These are phyloP conservation scores for Myxozyma nipponensis DNA, from an alignment of 805 yeast genomes.

Conservation along the genomic window DNA sequence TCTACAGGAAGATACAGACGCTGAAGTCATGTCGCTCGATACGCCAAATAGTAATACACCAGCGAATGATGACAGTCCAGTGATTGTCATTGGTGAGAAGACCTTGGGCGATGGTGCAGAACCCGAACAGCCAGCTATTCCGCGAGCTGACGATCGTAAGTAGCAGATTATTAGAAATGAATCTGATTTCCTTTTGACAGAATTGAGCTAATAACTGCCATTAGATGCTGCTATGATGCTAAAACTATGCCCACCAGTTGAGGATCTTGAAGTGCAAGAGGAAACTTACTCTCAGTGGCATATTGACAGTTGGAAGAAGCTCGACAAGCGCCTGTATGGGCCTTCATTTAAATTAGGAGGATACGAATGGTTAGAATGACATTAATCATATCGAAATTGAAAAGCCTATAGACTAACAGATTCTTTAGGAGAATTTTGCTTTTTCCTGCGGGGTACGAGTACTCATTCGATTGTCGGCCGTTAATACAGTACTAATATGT, in stretches of 20 bases:
- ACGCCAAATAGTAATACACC: constrained; percentile 11
- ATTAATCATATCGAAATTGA: neutral
- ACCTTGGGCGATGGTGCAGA: neutral
- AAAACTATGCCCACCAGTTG: constrained; percentile 22
- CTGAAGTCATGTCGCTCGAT: constrained; percentile 20
- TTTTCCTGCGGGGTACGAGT: constrained; percentile 62
- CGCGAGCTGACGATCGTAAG: constrained; percentile 13
- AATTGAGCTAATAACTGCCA: neutral
- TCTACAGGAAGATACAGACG: constrained; percentile 21
- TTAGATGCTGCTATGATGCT: constrained; percentile 19
- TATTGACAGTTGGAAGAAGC: constrained; percentile 39
- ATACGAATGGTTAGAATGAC: constrained; percentile 30
- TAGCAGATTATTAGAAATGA: neutral
- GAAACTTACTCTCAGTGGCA: constrained; percentile 36
- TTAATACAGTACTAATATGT: neutral
- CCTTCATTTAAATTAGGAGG: constrained; percentile 35
- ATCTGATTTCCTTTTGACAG: constrained; percentile 1
- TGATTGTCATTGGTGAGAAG: neutral
- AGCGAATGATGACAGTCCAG: constrained; percentile 5
- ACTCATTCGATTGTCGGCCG: constrained; percentile 1
- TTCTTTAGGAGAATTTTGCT: constrained; percentile 49
- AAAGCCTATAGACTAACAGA: too few relatives aligned
- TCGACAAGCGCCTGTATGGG: constrained; percentile 36
- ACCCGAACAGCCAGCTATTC: neutral
- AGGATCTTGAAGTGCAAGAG: constrained; percentile 32